phyloP scores from a whole-genome alignment of 2,329 filamentous ascomycete genomes.

The Penicillium hesseltinei region DNA sequence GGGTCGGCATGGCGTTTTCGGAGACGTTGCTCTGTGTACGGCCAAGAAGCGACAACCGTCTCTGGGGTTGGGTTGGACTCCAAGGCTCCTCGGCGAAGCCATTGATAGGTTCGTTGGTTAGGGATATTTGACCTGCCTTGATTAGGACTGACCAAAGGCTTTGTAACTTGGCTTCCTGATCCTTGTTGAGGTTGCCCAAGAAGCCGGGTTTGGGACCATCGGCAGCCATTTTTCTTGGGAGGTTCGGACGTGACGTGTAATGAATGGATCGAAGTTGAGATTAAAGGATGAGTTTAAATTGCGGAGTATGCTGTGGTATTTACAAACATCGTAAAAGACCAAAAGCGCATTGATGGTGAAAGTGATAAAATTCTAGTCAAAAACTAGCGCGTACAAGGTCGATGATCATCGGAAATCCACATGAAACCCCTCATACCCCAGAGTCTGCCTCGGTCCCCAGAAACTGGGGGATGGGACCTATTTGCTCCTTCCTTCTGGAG shows the following conservation, averaged over 20 bases:
- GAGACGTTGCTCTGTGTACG: constrained; percentile 38
- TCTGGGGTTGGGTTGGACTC: constrained; percentile 31
- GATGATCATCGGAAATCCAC: constrained; percentile 18
- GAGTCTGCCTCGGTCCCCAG: constrained; percentile 17
- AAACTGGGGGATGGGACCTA: too few species aligned
- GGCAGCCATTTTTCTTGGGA: constrained; percentile 15
- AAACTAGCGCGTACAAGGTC: too few species aligned
- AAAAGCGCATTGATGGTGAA: not conserved
- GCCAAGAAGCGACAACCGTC: constrained; percentile 39
- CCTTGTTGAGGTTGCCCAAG: constrained; percentile 76
- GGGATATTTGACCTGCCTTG: constrained; percentile 66
- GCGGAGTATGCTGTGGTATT: not conserved
- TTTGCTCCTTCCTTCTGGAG: too few species aligned
- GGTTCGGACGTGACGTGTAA: not conserved
- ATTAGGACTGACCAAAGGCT: constrained; percentile 78
- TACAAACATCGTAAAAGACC: not conserved
- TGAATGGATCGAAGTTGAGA: too few species aligned
- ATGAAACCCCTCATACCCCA: constrained; percentile 21
- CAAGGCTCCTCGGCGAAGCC: constrained; percentile 49
- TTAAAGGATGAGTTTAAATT: not conserved
- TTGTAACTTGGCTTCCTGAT: constrained; percentile 82
- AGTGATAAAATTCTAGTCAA: too few species aligned
- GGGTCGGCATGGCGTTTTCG: constrained; percentile 76
- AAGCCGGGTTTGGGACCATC: constrained; percentile 54
- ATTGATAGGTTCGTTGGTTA: constrained; percentile 35